Evolutionary conservation across 805 yeast genomes (phyloP).

Genomic region (Starmerella khaoyaiensis): DNA sequence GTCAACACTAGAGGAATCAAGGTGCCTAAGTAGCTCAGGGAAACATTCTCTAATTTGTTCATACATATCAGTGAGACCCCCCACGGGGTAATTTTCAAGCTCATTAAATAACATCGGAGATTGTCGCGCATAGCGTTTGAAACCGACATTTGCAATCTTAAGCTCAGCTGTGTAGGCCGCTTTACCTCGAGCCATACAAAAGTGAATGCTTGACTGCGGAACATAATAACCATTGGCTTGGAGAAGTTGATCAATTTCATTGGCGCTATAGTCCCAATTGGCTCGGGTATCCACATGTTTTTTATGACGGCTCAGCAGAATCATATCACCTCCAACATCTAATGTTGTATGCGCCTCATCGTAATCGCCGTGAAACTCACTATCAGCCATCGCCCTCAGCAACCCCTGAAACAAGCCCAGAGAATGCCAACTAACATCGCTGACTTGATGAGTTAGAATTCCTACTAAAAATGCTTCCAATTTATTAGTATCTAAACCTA

Average conservation of each 20-base stretch:
- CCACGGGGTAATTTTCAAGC: constrained; percentile 38
- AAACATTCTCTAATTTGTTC: constrained; percentile 32
- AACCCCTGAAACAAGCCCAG: constrained; percentile 42
- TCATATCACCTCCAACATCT: constrained; percentile 55
- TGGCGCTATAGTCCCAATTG: constrained; percentile 31
- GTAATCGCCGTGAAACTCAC: constrained; percentile 43
- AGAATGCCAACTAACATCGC: constrained; percentile 61
- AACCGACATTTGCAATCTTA: constrained; percentile 25
- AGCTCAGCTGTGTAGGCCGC: constrained; percentile 41
- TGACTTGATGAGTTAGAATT: constrained; percentile 46
- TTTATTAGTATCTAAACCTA: constrained; percentile 12
- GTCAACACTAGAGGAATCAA: constrained; percentile 19
- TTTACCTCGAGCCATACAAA: constrained; percentile 45
- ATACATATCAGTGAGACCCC: constrained; percentile 41
- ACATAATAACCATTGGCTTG: constrained; percentile 26
- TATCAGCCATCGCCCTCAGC: constrained; percentile 36
- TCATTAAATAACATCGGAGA: constrained; percentile 37
- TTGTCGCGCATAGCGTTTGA: constrained; percentile 26
- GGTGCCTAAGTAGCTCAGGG: constrained; percentile 33
- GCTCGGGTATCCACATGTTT: constrained; percentile 22
- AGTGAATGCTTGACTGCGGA: constrained; percentile 10
- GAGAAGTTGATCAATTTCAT: constrained; percentile 35
- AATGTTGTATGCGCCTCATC: constrained; percentile 39
- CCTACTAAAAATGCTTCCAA: constrained; percentile 48
- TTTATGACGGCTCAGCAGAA: constrained; percentile 32